Base-by-base conservation (phyloP, 148 eudicot genomes). In the Persicaria maculosa region DNA sequence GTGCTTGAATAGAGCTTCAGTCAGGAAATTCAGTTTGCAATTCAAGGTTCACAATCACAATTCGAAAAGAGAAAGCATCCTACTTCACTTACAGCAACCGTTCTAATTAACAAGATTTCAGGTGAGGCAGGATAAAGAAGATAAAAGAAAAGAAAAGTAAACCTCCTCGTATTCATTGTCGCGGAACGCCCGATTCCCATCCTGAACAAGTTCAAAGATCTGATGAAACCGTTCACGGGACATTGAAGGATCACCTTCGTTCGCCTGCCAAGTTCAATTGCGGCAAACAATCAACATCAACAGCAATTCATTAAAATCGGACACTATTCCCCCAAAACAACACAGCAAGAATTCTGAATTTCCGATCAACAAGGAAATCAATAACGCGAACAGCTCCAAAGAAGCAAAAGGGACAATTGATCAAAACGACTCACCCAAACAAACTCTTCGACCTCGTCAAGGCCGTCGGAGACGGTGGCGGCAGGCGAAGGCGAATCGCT, bases 361-460 rank as follows among this genome's bases (percentile, higher is more conserved):
- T 71, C 53, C 47, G 25, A 55, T 40, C 2, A 43, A 36, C 45
- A 45, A 16, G 10, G 25, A 16, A 25, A 15, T 22, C 55, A 17
- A 68, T 44, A 47, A 48, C 59, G 57, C 44, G 14, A 47, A 72
- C 47, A 65, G n/a, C 44, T 22, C 25, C 19, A 72, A 44, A 44
- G 25, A 62, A 64, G 15, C 47, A 68, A 70, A 44, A 1, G 5
- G 71, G 6, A 31, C 40, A 31, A 31, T 69, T 69, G 50, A 69
- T 69, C 72, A 47, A 65, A 70, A 74, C 20, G 48, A 80, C 85
- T 85, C 47, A 92, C 98, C 77, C 77, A 74, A n/a, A 80, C 87
- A 70, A 90, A 92, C 22, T 87, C 94, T 47, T 86, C 91, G n/a
- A 92, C 98, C 72, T 88, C 99, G 31, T 80, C 86, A 50, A 92